Evolutionary conservation across 2,329 filamentous ascomycete species (phyloP), one percentile per base, ranked within the genome.

Genomic region (Trichoderma guizhouense): DNA sequence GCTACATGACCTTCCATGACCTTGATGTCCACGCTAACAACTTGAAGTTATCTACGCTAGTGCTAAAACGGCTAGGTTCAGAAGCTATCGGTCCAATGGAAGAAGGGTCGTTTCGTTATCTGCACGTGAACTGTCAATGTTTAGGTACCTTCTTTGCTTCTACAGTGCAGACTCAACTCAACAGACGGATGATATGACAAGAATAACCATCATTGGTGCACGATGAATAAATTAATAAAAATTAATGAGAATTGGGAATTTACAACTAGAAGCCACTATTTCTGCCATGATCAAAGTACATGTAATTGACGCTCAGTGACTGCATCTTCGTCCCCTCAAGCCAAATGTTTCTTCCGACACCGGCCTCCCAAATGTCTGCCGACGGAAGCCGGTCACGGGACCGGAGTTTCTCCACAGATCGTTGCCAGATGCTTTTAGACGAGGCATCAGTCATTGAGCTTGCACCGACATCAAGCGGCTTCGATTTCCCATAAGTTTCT

Each of bases 341-440:
- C 24, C 9, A 26, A 14, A 8, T 5, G 34, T 4, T 24, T 47
- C 34, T 58, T 63, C 69, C 69, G 69, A 71, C 24, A 71, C 69
- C 69, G 69, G 69, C 51, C 60, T 30, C 18, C 1, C 36, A 11
- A 32, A 24, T 18, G 5, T 70, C 69, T 71, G 69, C 69, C 69
- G 69, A 71, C 15, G 61, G 51, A 64, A 71, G 69, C 69, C 69
- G 69, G 69, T 70, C 58, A 62, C 68, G 58, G 68, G 58, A 71
- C 51, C 43, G 26, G 61, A 24, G 26, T 43, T 58, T 71, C 69
- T 65, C 69, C 69, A 71, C 60, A 63, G 47, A 43, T 47, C 3
- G 55, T 8, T 53, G 14, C n/a, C 28, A 55, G 28, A 36, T 62
- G 30, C 24, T 36, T 61, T 65, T 26, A 12, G 34, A 57, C 34